Evolutionary conservation across 352 stramenopile species (phyloP).

Genomic region (Plasmopara viticola): DNA sequence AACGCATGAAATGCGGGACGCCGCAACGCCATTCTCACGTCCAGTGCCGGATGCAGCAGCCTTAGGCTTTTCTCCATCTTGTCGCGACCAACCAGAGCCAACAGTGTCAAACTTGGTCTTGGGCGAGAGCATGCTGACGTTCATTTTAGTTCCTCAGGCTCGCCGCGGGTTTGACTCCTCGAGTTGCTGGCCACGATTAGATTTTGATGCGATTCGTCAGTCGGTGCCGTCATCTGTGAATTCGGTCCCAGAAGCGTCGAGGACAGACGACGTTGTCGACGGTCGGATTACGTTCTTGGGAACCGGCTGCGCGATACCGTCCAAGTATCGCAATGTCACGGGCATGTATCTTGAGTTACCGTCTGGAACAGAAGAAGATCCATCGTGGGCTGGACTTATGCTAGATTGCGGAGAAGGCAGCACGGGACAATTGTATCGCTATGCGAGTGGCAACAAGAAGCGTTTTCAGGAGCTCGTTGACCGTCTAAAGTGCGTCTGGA

Average conservation of each 20-base stretch:
- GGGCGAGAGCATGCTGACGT: slow-evolving; percentile 71
- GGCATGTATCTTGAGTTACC: slow-evolving; percentile 88
- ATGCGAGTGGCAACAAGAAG: slow-evolving; percentile 33
- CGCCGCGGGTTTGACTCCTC: slow-evolving; percentile 60
- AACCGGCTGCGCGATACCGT: slow-evolving; percentile 95
- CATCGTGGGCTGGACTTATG: slow-evolving; percentile 67
- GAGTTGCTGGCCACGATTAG: slow-evolving; percentile 40
- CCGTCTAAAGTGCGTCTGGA: slow-evolving; percentile 90
- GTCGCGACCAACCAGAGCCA: not conserved
- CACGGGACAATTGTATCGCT: slow-evolving; percentile 87
- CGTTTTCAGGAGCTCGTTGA: slow-evolving; percentile 48
- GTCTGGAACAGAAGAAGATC: not conserved
- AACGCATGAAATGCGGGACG: slow-evolving; percentile 38
- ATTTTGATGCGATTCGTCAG: slow-evolving; percentile 41
- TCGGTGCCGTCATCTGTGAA: slow-evolving; percentile 19
- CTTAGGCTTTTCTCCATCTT: slow-evolving; percentile 10
- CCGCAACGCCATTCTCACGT: slow-evolving; percentile 29
- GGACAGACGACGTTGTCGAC: slow-evolving; percentile 17
- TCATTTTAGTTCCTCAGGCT: slow-evolving; percentile 42
- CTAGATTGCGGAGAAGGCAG: slow-evolving; percentile 96
- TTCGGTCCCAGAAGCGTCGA: slow-evolving; percentile 1
- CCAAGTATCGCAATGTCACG: slow-evolving; percentile 97
- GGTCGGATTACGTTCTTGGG: slow-evolving; percentile 91
- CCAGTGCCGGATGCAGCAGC: slow-evolving; percentile 11
- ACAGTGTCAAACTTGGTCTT: slow-evolving; percentile 32